Conservation (phyloP, 2,329 filamentous ascomycete species). For the Microascus cirrosus region DNA sequence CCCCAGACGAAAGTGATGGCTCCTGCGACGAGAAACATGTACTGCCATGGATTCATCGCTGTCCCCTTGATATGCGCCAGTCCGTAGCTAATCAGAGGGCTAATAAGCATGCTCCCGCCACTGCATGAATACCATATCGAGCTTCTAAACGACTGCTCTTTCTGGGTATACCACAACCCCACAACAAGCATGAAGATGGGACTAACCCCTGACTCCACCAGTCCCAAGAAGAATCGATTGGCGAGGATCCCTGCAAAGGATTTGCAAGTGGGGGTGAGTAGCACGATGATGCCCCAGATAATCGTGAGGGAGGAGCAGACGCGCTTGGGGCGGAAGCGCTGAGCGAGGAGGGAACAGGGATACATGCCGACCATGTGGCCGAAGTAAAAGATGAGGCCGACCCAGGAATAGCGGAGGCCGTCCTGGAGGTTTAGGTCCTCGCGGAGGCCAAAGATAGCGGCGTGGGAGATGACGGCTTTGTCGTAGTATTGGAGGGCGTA, state of each 20-base stretch:
- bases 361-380: constrained; percentile 23
- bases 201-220: constrained; percentile 34
- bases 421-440: constrained; percentile 19
- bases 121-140: constrained; percentile 5
- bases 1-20: constrained; percentile 10
- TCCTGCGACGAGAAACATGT: constrained; percentile 11
- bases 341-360: constrained; percentile 19
- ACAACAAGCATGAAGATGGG: constrained; percentile 39
- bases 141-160: constrained; percentile 5
- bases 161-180: constrained; percentile 21
- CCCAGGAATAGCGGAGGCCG: constrained; percentile 25
- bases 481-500: constrained; percentile 13
- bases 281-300: constrained; percentile 21
- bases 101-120: constrained; percentile 11
- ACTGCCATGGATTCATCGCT: constrained; percentile 11
- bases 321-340: constrained; percentile 10
- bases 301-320: constrained; percentile 7
- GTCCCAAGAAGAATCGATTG: constrained; percentile 31
- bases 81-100: constrained; percentile 18
- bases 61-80: constrained; percentile 17
- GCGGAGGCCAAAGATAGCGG: constrained; percentile 26
- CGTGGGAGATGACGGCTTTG: constrained; percentile 17
- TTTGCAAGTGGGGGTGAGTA: constrained; percentile 28
- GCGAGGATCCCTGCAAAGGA: constrained; percentile 28
- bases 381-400: constrained; percentile 29